Conservation (phyloP, 805 yeast species). For the Candida vartiovaarae region DNA sequence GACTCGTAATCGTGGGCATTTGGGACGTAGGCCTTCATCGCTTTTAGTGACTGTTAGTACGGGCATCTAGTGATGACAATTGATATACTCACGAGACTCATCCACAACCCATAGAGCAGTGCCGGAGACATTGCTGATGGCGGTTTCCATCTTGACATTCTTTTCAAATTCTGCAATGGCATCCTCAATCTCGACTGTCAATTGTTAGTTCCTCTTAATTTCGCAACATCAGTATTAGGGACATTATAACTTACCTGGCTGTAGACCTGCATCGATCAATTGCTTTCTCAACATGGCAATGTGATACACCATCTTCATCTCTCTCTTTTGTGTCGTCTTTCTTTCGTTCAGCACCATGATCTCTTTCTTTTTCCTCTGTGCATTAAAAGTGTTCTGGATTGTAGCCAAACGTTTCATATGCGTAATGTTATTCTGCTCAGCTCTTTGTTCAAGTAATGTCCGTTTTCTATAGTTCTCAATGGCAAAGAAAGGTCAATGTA, state of each 20-base stretch:
- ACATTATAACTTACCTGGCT: constrained; percentile 33
- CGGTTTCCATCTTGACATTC: constrained; percentile 49
- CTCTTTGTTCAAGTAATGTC: constrained; percentile 27
- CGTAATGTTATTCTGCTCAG: constrained; percentile 26
- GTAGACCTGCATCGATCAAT: constrained; percentile 44
- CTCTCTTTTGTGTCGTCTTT: constrained; percentile 38
- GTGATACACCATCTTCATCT: constrained; percentile 57
- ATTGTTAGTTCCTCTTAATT: constrained; percentile 6
- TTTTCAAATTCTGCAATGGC: constrained; percentile 51
- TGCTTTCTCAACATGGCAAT: constrained; percentile 60
- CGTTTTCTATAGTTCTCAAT: constrained; percentile 43
- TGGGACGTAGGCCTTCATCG: constrained; percentile 45
- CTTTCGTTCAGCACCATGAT: constrained; percentile 46
- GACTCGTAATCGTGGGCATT: constrained; percentile 54
- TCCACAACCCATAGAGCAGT: constrained; percentile 56
- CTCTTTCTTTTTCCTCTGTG: constrained; percentile 45
- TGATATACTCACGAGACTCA: constrained; percentile 25
- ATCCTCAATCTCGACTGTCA: constrained; percentile 37
- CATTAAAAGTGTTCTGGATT: constrained; percentile 41
- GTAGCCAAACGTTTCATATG: constrained; percentile 27
- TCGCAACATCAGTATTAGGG: too few species aligned
- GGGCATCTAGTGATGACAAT: neutral
- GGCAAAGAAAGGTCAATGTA: constrained; percentile 41
- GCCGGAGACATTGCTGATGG: constrained; percentile 48
- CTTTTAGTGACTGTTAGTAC: constrained; percentile 16